Evolutionary conservation across 1,284 basidiomycete genomes (phyloP), one percentile per base, ranked within the genome.

Genomic region (Heliocybe sulcata): DNA sequence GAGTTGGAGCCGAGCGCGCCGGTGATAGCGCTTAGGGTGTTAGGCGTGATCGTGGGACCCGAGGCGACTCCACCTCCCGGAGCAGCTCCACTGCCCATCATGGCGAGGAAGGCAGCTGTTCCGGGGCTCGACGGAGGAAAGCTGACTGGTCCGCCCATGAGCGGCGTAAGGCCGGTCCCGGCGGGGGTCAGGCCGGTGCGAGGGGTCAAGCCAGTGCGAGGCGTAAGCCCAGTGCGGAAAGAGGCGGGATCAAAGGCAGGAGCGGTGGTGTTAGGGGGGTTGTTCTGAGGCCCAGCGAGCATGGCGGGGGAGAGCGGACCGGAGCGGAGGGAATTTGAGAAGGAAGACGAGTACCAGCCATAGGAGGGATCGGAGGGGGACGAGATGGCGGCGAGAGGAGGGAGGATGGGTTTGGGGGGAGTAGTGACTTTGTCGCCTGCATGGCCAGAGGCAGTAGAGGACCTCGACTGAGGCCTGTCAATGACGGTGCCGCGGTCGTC

Each of bases 291-390:
- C 14, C 91, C 94, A 31, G 91, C 86, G 56, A 98, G 86, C 91
- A 98, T 96, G 57, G 95, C 94, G 35, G 95, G 94, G 6, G 90
- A 93, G 38, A 98, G 83, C 1, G 94, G 95, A 3, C 95, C 95
- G 0, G 92, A 81, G 49, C 95, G 83, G 27, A 98, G 82, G 0
- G 92, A 94, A 68, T 86, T 87, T 45, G 77, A 71, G 56, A 87
- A 72, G 55, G 80, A 79, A 8, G 76, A 69, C 31, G 78, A 74
- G 14, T 70, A 68, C 91, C 93, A 95, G 45, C 79, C 76, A 67
- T 91, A 93, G 56, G 79, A 78, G 8, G 4, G 38, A 63, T 90
- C 89, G 14, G 90, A 85, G 1, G 94, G 93, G 12, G 90, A 93
- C 1, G 87, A 84, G 58, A 97, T 85, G 50, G 90, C 82, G 2